Evolutionary conservation across 352 stramenopile species (phyloP).

Genomic region (Globisporangium irregulare): DNA sequence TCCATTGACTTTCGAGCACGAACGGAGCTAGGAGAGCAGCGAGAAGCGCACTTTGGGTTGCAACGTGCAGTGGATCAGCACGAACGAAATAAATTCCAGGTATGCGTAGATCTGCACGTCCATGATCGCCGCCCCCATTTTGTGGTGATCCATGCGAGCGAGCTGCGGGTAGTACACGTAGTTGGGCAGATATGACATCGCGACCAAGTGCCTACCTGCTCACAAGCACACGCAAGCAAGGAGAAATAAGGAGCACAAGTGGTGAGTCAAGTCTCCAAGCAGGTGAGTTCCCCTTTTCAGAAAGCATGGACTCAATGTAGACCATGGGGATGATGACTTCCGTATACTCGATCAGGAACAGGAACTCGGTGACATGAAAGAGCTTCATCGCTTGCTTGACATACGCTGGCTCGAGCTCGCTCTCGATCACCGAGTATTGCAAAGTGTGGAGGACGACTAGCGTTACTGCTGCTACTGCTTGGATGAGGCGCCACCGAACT

Average conservation of each 20-base stretch:
- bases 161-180: constrained; percentile 6
- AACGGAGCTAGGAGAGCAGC: constrained; percentile 20
- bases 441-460: not conserved
- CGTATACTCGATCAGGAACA: constrained; percentile 9
- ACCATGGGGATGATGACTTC: constrained; percentile 11
- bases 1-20: constrained; percentile 29
- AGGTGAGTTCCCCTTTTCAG: not conserved
- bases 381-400: constrained; percentile 6
- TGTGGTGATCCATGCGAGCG: not conserved
- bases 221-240: not conserved
- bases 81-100: not conserved
- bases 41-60: constrained; percentile 11
- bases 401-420: constrained; percentile 2
- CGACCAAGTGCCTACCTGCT: not conserved
- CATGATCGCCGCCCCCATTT: constrained; percentile 2
- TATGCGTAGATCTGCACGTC: constrained; percentile 1
- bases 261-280: not conserved
- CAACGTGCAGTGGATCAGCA: not conserved
- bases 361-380: constrained; percentile 3
- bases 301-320: constrained; percentile 7
- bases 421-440: not conserved
- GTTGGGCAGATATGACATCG: constrained; percentile 8
- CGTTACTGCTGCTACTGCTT: not conserved
- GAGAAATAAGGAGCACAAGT: not conserved
- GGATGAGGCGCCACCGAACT: not conserved